Evolutionary conservation across 441 rosid species (phyloP), one percentile per base, ranked within the genome.

Genomic region (Populus tomentosa): DNA sequence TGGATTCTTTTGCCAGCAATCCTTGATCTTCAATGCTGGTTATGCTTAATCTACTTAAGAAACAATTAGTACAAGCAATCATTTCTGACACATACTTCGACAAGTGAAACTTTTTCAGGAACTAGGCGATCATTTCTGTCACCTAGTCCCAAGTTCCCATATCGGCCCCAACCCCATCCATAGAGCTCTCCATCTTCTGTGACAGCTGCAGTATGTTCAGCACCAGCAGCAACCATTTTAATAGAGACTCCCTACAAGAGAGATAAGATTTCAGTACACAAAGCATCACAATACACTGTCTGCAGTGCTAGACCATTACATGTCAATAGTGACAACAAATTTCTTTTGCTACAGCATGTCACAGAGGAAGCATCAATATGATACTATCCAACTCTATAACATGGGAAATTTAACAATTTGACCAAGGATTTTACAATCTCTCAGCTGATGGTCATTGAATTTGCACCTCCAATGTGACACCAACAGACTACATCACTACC

Each of bases 131-230:
- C 99, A 70, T 75, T 90, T 82, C 98, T 84, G 86, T 96, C 99
- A 70, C 99, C 99, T 42, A 96, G 87, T 79, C 99, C 99, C 90
- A 96, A 81, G 88, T 96, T 96, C 63, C 98, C 99, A 80, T 96
- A 94, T 64, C 96, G 82, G 10, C 99, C 99, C 98, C 99, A 94
- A 2, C 99, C 99, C 99, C 99, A 96, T 79, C 99, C 99, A 85
- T 92, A 94, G 30, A 96, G 94, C 50, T 88, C 92, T 84, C 99
- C 99, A 80, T 88, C 90, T 88, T 92, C 97, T 72, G 99, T 85
- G 75, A 94, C 89, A 72, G 99, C 99, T 70, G 93, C 98, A 75
- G 97, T 91, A 88, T 96, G 99, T 81, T 96, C 99, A 69, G 98
- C 99, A 81, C 99, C 99, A 81, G 98, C 98, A 74, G 99, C 97